Evolutionary conservation across 495 filamentous ascomycete species (phyloP), one percentile per base, ranked within the genome.

Genomic region (Hyaloscypha hepaticicola): DNA sequence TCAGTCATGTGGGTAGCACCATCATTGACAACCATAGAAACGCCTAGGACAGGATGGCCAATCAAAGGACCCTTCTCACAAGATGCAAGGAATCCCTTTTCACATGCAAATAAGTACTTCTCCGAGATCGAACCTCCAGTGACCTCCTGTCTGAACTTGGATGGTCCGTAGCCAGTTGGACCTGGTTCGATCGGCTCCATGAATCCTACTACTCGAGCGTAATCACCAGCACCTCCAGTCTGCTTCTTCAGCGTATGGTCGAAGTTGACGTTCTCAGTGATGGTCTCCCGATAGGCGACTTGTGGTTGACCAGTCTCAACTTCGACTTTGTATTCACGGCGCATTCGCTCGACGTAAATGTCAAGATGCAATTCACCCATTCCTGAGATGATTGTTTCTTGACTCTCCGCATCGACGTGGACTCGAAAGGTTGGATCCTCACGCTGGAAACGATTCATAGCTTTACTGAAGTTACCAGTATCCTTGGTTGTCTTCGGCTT

Each of bases 341-440:
- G 90, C 87, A 99, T 96, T 69, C 96, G 94, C 80, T 99, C 96
- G 45, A 98, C 87, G 79, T 99, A 99, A 75, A 99, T 96, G 69
- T 94, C 91, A 26, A 99, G 84, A 77, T 99, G 96, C 64, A 99
- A 76, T 75, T 99, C 96, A 66, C 96, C 96, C 96, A 99, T 99
- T 56, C 96, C 96, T 50, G 90, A 94, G 75, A 99, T 98, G 75
- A 99, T 95, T 55, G 93, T 97, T 79, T 99, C 90, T 67, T 94
- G 86, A 68, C 86, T 90, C 79, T 99, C 96, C 38, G 81, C 78
- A 72, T 99, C 96, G 72, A 96, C 91, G 65, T 90, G 88, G 50
- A 98, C 91, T 50, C 96, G 87, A 86, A 99, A 99, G 25, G 96
- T 99, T 11, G 96, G 96, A 69, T 99, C 96, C 77, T 99, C 96